Evolutionary conservation across 2,329 filamentous ascomycete species (phyloP).

Genomic region (Colletotrichum agaves): DNA sequence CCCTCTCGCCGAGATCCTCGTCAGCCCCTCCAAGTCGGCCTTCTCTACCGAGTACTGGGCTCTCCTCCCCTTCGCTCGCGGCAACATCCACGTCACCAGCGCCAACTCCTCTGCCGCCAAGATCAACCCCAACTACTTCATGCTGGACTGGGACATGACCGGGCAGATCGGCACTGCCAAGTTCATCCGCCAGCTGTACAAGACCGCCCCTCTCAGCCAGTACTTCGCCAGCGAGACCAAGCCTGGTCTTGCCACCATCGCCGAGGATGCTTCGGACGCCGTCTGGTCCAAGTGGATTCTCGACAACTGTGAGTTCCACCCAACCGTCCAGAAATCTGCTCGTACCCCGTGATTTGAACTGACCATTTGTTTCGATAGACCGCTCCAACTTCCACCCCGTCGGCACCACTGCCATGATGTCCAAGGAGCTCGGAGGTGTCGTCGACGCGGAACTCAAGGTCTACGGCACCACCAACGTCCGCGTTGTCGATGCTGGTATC

Average conservation of each 20-base stretch:
- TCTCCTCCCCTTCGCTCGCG: conserved; percentile 52
- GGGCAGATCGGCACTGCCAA: conserved; percentile 44
- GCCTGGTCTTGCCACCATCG: conserved; percentile 41
- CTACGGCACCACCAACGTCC: conserved; percentile 60
- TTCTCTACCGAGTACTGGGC: conserved; percentile 52
- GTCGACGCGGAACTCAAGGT: conserved; percentile 59
- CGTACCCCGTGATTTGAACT: not conserved
- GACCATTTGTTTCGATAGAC: not conserved
- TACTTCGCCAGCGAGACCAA: conserved; percentile 38
- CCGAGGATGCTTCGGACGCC: conserved; percentile 44
- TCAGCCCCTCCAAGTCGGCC: conserved; percentile 44
- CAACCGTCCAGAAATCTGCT: not conserved
- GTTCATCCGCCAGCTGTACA: conserved; percentile 46
- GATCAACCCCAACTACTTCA: conserved; percentile 50
- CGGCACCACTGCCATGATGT: conserved; percentile 63
- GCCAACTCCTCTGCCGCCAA: conserved; percentile 45
- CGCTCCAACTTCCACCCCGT: conserved; percentile 55
- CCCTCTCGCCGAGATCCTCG: conserved; percentile 59
- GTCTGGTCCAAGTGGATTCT: conserved; percentile 27
- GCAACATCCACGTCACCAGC: conserved; percentile 53
- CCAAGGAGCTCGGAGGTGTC: conserved; percentile 59
- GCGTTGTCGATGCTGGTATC: conserved; percentile 61
- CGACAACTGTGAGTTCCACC: conserved; percentile 4
- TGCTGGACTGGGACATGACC: conserved; percentile 49
- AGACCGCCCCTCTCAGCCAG: conserved; percentile 42